Percentiles rank a stretch among this genome's conserved stretches.
phyloP scores from a whole-genome alignment of 129 eudicot genomes.

The Centella asiatica region DNA sequence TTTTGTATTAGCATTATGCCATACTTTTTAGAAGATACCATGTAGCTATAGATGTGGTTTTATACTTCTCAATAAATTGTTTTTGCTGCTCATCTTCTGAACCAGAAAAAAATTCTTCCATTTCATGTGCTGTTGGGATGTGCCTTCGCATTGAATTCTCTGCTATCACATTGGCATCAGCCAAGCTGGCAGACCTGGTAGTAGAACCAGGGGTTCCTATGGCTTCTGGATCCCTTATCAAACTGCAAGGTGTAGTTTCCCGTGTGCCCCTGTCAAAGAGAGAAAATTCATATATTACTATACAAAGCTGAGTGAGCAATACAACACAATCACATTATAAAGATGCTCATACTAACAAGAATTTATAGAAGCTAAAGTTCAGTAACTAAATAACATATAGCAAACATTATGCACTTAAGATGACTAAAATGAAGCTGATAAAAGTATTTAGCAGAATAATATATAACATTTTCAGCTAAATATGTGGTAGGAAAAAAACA shows the following conservation, averaged over 20 bases:
- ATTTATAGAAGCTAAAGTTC: neutral
- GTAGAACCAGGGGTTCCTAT: slow-evolving; percentile 45
- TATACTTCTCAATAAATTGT: slow-evolving; percentile 44
- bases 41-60: neutral
- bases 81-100: slow-evolving; percentile 45
- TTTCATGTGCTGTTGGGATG: slow-evolving; percentile 44
- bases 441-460: too few species aligned
- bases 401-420: neutral
- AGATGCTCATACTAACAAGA: neutral
- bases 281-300: neutral
- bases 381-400: neutral
- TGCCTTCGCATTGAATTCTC: slow-evolving; percentile 18
- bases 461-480: too few species aligned
- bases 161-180: slow-evolving; percentile 13
- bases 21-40: too few species aligned
- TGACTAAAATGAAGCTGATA: neutral
- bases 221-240: slow-evolving; percentile 40
- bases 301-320: neutral
- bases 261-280: slow-evolving; percentile 33
- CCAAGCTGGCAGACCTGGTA: slow-evolving; percentile 28
- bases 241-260: slow-evolving; percentile 57
- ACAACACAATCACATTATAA: neutral
- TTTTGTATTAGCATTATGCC: neutral
- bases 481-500: neutral
- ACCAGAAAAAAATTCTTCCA: slow-evolving; percentile 44